Conservation (phyloP, 2,329 filamentous ascomycete species). For the Penicillium sp. region DNA sequence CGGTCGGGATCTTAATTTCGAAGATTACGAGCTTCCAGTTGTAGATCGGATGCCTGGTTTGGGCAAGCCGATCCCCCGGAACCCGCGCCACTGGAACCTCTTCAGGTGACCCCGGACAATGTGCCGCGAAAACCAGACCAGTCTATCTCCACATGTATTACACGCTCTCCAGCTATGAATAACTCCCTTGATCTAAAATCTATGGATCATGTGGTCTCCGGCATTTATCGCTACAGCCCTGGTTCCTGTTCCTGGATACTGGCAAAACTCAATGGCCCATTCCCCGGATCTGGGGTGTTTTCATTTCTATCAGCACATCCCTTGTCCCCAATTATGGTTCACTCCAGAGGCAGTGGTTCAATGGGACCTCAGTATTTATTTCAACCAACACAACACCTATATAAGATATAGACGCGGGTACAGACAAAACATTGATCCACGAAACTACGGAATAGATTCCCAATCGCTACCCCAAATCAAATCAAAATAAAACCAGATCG, state of each 20-base stretch:
- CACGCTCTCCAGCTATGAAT: neutral
- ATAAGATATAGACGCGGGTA: neutral
- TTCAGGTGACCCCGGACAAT: slow-evolving; percentile 9
- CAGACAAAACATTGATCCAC: neutral
- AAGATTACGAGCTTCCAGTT: neutral
- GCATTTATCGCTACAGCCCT: neutral
- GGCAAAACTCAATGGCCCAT: slow-evolving; percentile 14
- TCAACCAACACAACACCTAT: neutral
- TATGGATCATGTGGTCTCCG: neutral
- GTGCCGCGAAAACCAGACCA: neutral
- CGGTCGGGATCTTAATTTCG: neutral
- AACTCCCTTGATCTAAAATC: neutral
- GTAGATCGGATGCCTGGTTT: slow-evolving; percentile 18
- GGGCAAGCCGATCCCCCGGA: slow-evolving; percentile 18
- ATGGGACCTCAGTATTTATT: neutral
- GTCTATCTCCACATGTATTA: neutral
- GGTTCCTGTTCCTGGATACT: slow-evolving; percentile 3
- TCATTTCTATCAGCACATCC: neutral
- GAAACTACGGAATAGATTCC: neutral
- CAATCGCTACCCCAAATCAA: neutral
- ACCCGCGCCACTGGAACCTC: slow-evolving; percentile 3
- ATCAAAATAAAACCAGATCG: neutral
- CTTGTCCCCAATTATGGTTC: neutral
- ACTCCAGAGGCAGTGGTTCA: neutral
- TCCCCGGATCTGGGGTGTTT: neutral